Evolutionary conservation across 2,329 filamentous ascomycete genomes (phyloP).

Genomic region (Claviceps fusiformis): DNA sequence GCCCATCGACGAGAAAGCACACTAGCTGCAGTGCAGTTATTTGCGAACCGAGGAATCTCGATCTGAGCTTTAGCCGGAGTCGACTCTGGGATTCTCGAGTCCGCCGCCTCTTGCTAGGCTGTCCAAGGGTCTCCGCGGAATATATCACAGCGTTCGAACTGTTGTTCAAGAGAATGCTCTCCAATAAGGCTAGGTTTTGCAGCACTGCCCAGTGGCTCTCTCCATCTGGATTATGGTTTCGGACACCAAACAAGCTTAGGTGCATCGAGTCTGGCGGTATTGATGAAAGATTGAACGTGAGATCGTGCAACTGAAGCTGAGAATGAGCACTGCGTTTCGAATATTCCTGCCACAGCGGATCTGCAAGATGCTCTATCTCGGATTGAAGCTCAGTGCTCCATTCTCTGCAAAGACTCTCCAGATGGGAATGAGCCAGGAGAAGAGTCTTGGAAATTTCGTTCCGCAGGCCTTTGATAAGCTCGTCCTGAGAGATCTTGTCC

Average conservation of each 20-base stretch:
- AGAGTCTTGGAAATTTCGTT: conserved; percentile 68
- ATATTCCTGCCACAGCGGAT: conserved; percentile 69
- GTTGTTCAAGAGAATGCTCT: conserved; percentile 29
- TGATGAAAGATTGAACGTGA: conserved; percentile 41
- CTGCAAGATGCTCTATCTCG: conserved; percentile 50
- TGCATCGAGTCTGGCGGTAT: conserved; percentile 31
- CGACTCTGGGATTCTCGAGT: conserved; percentile 29
- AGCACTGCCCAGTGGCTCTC: conserved; percentile 49
- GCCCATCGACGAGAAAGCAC: conserved; percentile 39
- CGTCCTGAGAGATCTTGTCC: conserved; percentile 48
- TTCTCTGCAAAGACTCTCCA: conserved; percentile 41
- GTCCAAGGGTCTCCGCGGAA: conserved; percentile 22
- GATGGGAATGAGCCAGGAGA: conserved; percentile 49
- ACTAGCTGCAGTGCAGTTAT: conserved; percentile 43
- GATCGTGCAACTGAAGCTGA: conserved; percentile 64
- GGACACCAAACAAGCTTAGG: conserved; percentile 38
- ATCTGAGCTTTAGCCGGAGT: conserved; percentile 34
- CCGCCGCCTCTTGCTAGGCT: conserved; percentile 39
- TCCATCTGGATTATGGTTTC: conserved; percentile 36
- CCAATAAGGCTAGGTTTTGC: conserved; percentile 44
- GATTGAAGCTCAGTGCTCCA: conserved; percentile 25
- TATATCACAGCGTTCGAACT: conserved; percentile 11
- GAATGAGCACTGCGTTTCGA: conserved; percentile 54
- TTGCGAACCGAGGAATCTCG: conserved; percentile 28
- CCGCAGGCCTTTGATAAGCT: conserved; percentile 48